A percentile compares a stretch with the other conserved stretches of the same genome.
Evolutionary conservation across 2,329 filamentous ascomycete species (phyloP).

Genomic region (Claviceps capensis): DNA sequence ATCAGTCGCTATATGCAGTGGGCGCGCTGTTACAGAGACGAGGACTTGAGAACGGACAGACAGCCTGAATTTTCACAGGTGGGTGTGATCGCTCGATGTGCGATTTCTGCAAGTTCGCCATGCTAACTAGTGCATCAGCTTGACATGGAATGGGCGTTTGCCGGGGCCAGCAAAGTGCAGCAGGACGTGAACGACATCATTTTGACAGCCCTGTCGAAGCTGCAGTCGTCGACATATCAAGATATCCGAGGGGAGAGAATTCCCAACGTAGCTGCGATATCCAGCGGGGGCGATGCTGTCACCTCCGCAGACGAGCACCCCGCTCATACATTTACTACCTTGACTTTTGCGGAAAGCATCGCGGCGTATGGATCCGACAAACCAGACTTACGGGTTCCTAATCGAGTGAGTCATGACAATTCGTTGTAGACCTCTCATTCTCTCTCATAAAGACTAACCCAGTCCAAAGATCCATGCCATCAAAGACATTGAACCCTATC

Average conservation of each 20-base stretch:
- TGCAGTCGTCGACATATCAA: conserved; percentile 43
- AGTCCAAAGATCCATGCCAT: conserved; percentile 46
- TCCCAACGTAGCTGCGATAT: conserved; percentile 17
- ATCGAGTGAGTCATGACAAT: conserved; percentile 32
- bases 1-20: conserved; percentile 79
- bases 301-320: conserved; percentile 9
- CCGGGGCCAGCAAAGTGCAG: conserved; percentile 31
- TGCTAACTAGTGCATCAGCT: conserved; percentile 35
- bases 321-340: conserved; percentile 19
- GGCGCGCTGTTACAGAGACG: conserved; percentile 88
- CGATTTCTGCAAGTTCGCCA: not conserved
- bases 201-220: conserved; percentile 13
- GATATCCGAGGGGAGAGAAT: conserved; percentile 32
- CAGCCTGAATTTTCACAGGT: conserved; percentile 96
- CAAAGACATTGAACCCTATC: conserved; percentile 39
- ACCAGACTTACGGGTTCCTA: conserved; percentile 69
- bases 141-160: conserved; percentile 89
- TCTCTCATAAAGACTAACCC: conserved; percentile 8
- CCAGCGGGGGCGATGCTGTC: not conserved
- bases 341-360: conserved; percentile 45
- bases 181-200: conserved; percentile 24
- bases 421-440: not conserved
- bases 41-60: conserved; percentile 80
- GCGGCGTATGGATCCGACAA: conserved; percentile 75
- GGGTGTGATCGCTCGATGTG: not conserved